Conservation (phyloP, 768 basidiomycete species). For the Lenzites betulinus region DNA sequence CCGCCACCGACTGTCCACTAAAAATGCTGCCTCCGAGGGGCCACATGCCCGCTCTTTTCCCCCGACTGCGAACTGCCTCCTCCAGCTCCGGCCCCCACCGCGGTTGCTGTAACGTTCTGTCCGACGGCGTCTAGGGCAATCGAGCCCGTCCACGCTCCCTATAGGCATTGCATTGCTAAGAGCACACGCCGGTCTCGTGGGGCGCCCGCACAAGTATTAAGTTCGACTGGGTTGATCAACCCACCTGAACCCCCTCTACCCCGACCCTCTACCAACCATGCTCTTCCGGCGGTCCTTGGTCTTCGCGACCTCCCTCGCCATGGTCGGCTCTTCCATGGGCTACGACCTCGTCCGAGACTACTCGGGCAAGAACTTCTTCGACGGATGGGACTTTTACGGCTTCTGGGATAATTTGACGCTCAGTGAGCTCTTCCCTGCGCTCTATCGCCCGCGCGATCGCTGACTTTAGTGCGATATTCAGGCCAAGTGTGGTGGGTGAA, state of each 20-base stretch:
- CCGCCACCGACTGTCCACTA: neutral
- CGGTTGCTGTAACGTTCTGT: constrained; percentile 2
- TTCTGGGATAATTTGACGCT: constrained; percentile 42
- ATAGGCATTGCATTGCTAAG: neutral
- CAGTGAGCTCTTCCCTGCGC: constrained; percentile 29
- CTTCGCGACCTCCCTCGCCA: constrained; percentile 6
- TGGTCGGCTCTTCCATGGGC: constrained; percentile 10
- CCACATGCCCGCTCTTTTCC: neutral
- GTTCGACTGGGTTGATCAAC: neutral
- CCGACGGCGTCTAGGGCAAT: constrained; percentile 5
- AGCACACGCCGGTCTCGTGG: no score
- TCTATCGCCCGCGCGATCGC: neutral
- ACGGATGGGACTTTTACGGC: constrained; percentile 47
- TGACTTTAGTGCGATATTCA: constrained; percentile 24
- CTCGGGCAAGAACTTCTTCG: constrained; percentile 44
- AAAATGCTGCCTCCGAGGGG: constrained; percentile 3
- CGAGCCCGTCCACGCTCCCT: neutral
- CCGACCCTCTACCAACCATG: constrained; percentile 2
- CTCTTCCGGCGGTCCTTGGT: constrained; percentile 1
- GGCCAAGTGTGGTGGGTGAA: constrained; percentile 68
- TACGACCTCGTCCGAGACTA: constrained; percentile 42
- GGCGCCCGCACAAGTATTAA: constrained; percentile 7
- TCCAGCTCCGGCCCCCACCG: neutral
- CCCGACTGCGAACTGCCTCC: neutral
- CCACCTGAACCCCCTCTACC: neutral